phyloP scores from a whole-genome alignment of 148 eudicot species.

The Rhododendron griersonianum region DNA sequence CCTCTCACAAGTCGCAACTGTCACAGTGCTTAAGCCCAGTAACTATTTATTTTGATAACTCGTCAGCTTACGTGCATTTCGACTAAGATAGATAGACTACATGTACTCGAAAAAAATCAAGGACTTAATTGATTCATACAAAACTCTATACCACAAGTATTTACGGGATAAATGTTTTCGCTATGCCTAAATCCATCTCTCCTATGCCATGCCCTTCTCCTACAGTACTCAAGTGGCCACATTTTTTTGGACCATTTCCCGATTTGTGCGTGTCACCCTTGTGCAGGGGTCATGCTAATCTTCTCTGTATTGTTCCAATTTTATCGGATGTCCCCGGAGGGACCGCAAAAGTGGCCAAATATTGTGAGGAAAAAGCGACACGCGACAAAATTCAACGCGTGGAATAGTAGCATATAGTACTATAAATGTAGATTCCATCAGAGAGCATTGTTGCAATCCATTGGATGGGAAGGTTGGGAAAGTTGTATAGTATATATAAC shows the following conservation, averaged over 20 bases:
- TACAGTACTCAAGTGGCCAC: not conserved
- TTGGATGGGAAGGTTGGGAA: not conserved
- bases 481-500: not conserved
- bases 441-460: not conserved
- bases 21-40: not conserved
- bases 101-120: not conserved
- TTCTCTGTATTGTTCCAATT: not conserved
- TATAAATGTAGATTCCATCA: not conserved
- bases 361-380: not conserved
- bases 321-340: not conserved
- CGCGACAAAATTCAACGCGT: not conserved
- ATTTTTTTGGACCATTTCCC: not conserved
- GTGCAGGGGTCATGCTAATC: not conserved
- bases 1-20: not conserved
- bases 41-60: too few relatives aligned
- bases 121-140: not conserved
- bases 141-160: not conserved
- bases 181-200: not conserved
- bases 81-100: too few relatives aligned
- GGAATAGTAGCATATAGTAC: not conserved
- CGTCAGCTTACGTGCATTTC: too few relatives aligned
- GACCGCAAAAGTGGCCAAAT: not conserved
- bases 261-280: not conserved
- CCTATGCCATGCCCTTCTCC: not conserved
- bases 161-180: not conserved